Evolutionary conservation across 176 grass and related monocot species (phyloP), one percentile per base, ranked within the genome.

Genomic region (Carex littledalei): DNA sequence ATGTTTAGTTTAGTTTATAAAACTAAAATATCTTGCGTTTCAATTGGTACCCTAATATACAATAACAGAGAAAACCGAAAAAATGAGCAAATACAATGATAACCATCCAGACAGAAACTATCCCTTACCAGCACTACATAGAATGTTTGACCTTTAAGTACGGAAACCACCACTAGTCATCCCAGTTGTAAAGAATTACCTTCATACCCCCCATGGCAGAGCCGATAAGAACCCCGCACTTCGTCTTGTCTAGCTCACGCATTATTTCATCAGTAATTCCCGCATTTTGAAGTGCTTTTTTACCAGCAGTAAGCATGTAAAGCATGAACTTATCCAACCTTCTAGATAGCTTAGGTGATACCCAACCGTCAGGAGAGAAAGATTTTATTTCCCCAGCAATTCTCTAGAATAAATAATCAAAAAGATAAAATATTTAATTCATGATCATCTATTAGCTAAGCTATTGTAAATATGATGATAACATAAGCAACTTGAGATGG

Each of bases 281-380:
- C 37, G 90, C 97, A 70, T 99, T 85, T 89, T 94, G 88, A 29
- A 99, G 63, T 69, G 97, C 97, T 79, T 94, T 99, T 87, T 99
- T 99, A 58, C 97, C 97, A 67, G 97, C 97, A 72, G 88, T 99
- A 80, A 99, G 91, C 63, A 96, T 79, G 68, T 99, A 99, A 53
- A 99, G 87, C 97, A 99, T 99, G 89, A 99, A 99, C 80, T 96
- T 99, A 86, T 99, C 97, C 93, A 99, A 92, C 79, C 97, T 79
- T 80, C 87, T 99, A 29, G 91, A 87, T 78, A 99, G 87, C 90
- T 99, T 99, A 57, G 97, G 97, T 68, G 63, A 87, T 20, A 99
- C 97, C 81, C 91, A 99, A 62, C 97, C 93, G 37, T 99, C 97
- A 8, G 90, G 84, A 45, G 93, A 94, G 84, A 99, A 94, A 1